Percentiles rank a stretch among this genome's conserved stretches.
phyloP scores from a whole-genome alignment of 768 basidiomycete genomes.

The Panaeolus papilionaceus region DNA sequence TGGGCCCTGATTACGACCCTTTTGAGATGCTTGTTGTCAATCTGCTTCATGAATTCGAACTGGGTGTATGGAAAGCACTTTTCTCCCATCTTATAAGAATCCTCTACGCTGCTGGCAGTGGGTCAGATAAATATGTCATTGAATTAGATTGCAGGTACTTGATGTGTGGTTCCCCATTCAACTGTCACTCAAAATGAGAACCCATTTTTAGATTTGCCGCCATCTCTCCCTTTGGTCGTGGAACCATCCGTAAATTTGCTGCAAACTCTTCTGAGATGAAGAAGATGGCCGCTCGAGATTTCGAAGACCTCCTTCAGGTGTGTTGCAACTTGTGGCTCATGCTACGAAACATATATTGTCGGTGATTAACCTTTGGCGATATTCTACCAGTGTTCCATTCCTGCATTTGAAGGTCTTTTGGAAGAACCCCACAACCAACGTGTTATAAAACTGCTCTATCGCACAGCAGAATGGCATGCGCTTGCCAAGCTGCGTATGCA shows the following conservation, averaged over 20 bases:
- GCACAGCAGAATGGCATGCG: constrained; percentile 41
- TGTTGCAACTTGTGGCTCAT: constrained; percentile 25
- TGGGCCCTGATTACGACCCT: constrained; percentile 31
- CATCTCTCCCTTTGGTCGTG: constrained; percentile 32
- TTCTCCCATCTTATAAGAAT: constrained; percentile 44
- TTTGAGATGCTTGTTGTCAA: constrained; percentile 40
- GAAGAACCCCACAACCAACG: constrained; percentile 31
- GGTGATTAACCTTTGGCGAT: too few relatives aligned
- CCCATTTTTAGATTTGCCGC: constrained; percentile 27
- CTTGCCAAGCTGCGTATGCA: constrained; percentile 32
- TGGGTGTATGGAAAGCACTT: constrained; percentile 44
- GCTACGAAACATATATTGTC: neutral
- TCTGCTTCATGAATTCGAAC: constrained; percentile 45
- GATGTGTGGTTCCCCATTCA: neutral
- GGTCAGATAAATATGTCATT: constrained; percentile 28
- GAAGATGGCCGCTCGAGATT: constrained; percentile 41
- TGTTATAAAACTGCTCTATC: constrained; percentile 42
- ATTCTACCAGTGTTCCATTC: constrained; percentile 41
- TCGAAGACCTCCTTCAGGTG: constrained; percentile 48
- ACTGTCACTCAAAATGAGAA: neutral
- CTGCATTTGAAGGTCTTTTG: constrained; percentile 45
- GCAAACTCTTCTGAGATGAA: constrained; percentile 36
- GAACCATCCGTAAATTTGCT: constrained; percentile 33
- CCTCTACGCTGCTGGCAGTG: constrained; percentile 32
- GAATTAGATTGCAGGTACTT: constrained; percentile 38